Base-by-base conservation (phyloP, 2,329 filamentous ascomycete species). In the Phyllosticta ampelicida region DNA sequence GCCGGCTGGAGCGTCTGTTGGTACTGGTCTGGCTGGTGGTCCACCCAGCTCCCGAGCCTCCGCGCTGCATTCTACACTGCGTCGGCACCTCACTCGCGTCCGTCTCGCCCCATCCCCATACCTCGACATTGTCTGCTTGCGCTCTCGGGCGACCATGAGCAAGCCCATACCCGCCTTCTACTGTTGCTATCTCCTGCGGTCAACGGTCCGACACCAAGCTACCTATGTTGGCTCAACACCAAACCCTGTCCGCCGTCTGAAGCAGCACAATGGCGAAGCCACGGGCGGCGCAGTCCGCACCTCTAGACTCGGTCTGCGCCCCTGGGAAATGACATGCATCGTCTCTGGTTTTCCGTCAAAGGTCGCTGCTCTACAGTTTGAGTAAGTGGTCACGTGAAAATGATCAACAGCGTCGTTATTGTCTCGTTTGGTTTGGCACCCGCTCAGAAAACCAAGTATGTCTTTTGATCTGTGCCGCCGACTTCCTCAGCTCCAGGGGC, bases 171-270 rank as follows among this genome's bases (percentile, higher is more conserved):
- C 92, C 9, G 86, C 91, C 1, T 86, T 96, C 63, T 97, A 97
- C 69, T 90, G 89, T 64, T 95, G 94, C 69, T 97, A 99, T 70
- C 81, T 97, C 16, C 81, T 97, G 36, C 86, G 91, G 19, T 96
- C 92, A 0, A 90, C 86, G 0, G 80, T 90, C 9, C 80, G 83
- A 51, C 84, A 84, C 67, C 16, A 19, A 3, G 79, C 81, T 26
- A 83, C 81, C 51, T 99, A 99, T 72, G 86, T 97, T 57, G 94
- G 94, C 56, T 95, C 89, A 50, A 97, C 94, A 0, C 91, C 91
- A 0, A 85, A 96, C 67, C 92, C 94, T 49, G 84, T 85, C 1
- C 82, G 92, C 60, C 87, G 94, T 13, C 78, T 97, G 21, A 85
- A 84, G 61, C 94, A 97, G 71, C 94, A 99, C 74, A 99, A 99